Evolutionary conservation across 306 rosid genomes (phyloP).

Genomic region (Citrullus mucosospermus): DNA sequence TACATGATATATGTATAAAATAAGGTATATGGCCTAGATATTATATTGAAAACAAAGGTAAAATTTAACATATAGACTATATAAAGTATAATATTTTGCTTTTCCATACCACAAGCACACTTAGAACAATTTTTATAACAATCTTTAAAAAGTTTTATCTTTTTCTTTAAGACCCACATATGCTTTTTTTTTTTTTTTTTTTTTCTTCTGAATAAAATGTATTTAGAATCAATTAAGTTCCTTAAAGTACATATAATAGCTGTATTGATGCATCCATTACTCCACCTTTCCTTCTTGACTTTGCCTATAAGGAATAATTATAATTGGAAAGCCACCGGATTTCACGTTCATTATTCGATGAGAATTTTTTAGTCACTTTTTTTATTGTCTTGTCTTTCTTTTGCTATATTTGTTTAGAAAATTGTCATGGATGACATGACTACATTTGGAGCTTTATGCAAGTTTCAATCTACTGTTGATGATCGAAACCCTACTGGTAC

Average conservation of each 20-base stretch:
- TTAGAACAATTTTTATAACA: not conserved
- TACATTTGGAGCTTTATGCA: not conserved
- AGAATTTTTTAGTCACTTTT: not conserved
- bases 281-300: not conserved
- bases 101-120: not conserved
- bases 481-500: not conserved
- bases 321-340: constrained; percentile 4
- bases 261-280: constrained; percentile 7
- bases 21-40: not conserved
- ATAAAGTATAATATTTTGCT: not conserved
- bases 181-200: not conserved
- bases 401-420: not conserved
- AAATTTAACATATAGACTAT: not conserved
- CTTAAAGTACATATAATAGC: constrained; percentile 3
- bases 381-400: not conserved
- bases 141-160: not conserved
- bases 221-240: not conserved
- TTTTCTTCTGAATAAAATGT: not conserved
- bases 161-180: not conserved
- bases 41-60: not conserved
- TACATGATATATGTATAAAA: not conserved
- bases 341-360: not conserved
- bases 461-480: not conserved
- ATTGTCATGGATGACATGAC: not conserved
- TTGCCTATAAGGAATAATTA: not conserved